Evolutionary conservation across 176 grass and related monocot genomes (phyloP), one percentile per base, ranked within the genome.

Genomic region (Phoenix dactylifera): DNA sequence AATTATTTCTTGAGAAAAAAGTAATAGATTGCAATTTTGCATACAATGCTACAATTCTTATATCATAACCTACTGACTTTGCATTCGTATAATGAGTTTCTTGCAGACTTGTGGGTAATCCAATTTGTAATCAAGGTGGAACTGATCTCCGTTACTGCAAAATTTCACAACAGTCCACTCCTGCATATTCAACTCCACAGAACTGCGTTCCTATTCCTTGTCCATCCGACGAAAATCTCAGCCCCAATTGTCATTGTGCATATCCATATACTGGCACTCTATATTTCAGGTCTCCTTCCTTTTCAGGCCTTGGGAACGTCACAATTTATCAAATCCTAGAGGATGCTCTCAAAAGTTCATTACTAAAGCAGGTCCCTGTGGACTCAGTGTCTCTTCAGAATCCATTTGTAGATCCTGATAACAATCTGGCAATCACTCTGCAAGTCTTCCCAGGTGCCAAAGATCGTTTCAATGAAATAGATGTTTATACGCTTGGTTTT

Each of bases 181-280:
- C 71, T 0, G n/a, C 83, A 0, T 95, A 95, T 62, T n/a, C 4
- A 15, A 95, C 91, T 54, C 0, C 50, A 0, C 63, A 12, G 1
- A 85, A 69, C 7, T 95, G 91, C 16, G 22, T 77, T 58, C 86
- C 67, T 17, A 25, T 77, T 0, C 0, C 1, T 62, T 95, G 90
- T 68, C 53, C 62, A 1, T 54, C 55, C 3, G 61, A 59, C 51
- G 77, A 87, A 26, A 60, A 17, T 9, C 61, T 84, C 44, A 95
- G 86, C 66, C 86, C 86, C 24, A 80, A 17, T 32, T 95, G 91
- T 80, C 24, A 17, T 0, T 95, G 91, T 25, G 48, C 83, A 2
- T 82, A 76, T 4, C 91, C 91, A 28, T 95, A 95, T 69, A 87
- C 4, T 39, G 91, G 91, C 52, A 85, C 71, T 26, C 68, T 95